Percentiles rank a stretch among this genome's conserved stretches.
Conservation (phyloP, 306 rosid species). For the Coriaria nepalensis region DNA sequence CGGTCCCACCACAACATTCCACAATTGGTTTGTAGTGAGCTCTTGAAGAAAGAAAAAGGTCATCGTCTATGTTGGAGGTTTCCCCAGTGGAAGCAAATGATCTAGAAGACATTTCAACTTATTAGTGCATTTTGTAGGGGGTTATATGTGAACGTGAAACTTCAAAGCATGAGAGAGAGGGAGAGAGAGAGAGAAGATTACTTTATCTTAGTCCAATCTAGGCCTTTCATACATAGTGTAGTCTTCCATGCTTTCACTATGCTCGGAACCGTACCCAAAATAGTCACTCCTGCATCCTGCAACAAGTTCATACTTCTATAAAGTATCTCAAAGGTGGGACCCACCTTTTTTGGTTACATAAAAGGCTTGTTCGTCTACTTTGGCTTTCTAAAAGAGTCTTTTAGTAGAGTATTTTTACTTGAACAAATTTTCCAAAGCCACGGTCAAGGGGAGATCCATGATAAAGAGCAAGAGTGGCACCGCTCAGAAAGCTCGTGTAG, state of each 20-base stretch:
- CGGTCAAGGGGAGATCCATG: slow-evolving; percentile 91
- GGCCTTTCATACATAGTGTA: slow-evolving; percentile 64
- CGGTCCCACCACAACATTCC: slow-evolving; percentile 80
- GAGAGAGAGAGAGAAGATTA: slow-evolving; percentile 18
- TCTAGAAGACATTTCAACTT: too few species aligned
- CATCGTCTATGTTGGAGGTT: slow-evolving; percentile 70
- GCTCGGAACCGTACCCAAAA: slow-evolving; percentile 93
- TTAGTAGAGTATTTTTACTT: slow-evolving; percentile 40
- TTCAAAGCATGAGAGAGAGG: too few species aligned
- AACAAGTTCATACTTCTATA: slow-evolving; percentile 9
- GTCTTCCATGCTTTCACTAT: slow-evolving; percentile 79
- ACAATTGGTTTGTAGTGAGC: slow-evolving; percentile 51
- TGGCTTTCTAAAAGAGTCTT: too few species aligned
- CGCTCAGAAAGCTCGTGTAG: slow-evolving; percentile 52
- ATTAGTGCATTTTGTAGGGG: too few species aligned
- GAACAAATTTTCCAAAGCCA: slow-evolving; percentile 87
- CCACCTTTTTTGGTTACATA: too few species aligned
- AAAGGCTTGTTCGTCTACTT: too few species aligned
- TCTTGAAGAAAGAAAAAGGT: slow-evolving; percentile 80
- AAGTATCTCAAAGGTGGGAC: too few species aligned
- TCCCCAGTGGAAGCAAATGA: slow-evolving; percentile 55
- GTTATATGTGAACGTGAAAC: too few species aligned
- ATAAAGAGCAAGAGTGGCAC: slow-evolving; percentile 82
- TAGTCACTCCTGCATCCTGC: slow-evolving; percentile 79
- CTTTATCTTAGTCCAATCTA: slow-evolving; percentile 85